A percentile compares a stretch with the other conserved stretches of the same genome.
Evolutionary conservation across 192 early-diverging fungal species (phyloP).

Genomic region (Podila epicladia): DNA sequence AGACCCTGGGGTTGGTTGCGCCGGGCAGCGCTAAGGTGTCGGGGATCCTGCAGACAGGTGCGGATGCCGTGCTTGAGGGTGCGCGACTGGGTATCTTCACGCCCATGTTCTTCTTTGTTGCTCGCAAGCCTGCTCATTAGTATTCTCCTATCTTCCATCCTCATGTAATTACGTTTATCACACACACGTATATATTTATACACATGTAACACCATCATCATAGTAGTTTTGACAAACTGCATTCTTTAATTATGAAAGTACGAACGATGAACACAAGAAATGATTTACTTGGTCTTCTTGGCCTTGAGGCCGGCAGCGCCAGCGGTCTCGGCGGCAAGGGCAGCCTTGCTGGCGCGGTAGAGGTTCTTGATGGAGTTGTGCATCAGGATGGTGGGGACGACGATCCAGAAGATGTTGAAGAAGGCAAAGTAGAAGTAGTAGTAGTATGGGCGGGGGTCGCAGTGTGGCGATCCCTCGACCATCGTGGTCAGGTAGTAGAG

Average conservation of each 20-base stretch:
- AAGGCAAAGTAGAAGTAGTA: conserved; percentile 91
- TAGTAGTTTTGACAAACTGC: neutral
- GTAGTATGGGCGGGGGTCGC: conserved; percentile 81
- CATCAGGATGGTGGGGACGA: conserved; percentile 69
- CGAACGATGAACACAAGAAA: neutral
- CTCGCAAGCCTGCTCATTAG: conserved; percentile 64
- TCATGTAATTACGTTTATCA: neutral
- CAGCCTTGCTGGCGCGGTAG: conserved; percentile 61
- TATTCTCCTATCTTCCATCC: neutral
- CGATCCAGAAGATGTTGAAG: conserved; percentile 87
- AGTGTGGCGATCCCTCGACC: conserved; percentile 73
- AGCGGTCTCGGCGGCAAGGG: conserved; percentile 53
- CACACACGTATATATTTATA: neutral
- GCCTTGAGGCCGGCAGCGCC: conserved; percentile 36
- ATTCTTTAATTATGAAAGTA: neutral
- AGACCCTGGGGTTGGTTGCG: conserved; percentile 85
- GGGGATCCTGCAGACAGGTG: conserved; percentile 80
- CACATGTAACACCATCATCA: neutral
- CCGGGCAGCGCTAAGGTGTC: conserved; percentile 88
- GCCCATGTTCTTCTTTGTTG: conserved; percentile 93
- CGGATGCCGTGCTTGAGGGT: conserved; percentile 84
- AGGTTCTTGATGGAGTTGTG: conserved; percentile 59
- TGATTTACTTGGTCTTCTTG: conserved; percentile 41
- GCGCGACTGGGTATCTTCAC: conserved; percentile 87
- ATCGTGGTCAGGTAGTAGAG: conserved; percentile 83